Base-by-base conservation (phyloP, 2,329 filamentous ascomycete genomes). In the Coniochaeta prunicola region DNA sequence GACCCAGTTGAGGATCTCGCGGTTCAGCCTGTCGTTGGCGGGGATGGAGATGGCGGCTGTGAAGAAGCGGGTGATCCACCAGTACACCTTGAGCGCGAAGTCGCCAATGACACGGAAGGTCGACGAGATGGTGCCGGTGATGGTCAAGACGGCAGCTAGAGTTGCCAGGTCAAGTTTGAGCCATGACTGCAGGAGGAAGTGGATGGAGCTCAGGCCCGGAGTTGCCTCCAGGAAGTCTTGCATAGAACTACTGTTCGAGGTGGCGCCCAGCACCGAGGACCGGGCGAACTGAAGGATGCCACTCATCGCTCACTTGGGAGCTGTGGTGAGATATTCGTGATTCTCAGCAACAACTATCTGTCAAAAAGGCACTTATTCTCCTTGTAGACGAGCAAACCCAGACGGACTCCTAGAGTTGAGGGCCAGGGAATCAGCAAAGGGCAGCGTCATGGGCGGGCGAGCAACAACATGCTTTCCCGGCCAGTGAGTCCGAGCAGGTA, bases 11-110 rank as follows among this genome's bases (percentile, higher is more conserved):
- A 59, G 58, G 38, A 59, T 59, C 40, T 59, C 54, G 36, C 58
- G 36, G 61, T 74, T 74, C 50, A 75, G 69, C 7, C 70, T 66
- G 61, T 75, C 73, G 36, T 66, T 67, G n/a, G 68, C 69, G 1
- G 68, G 66, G 54, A 75, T 71, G 24, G 71, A 73, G 19, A 75
- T 69, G 4, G 72, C 71, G 2, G 73, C 70, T 0, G 72, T 74
- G 57, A 74, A 68, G 61, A 74, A 74, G 2, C 68, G 64, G 2
- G 71, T 68, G 4, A 73, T 62, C 67, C 68, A 71, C 67, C 71
- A 73, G 60, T 73, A 74, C 30, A 73, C 15, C 59, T 70, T 69
- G 19, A 55, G 7, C 4, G 53, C 28, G 28, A 55, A 21, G 30
- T 55, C 30, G 30, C 42, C 69, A 69, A 55, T 10, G 30, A 31